Base-by-base conservation (phyloP, 108 stramenopile genomes). In the Nannochloropsis oceanica region DNA sequence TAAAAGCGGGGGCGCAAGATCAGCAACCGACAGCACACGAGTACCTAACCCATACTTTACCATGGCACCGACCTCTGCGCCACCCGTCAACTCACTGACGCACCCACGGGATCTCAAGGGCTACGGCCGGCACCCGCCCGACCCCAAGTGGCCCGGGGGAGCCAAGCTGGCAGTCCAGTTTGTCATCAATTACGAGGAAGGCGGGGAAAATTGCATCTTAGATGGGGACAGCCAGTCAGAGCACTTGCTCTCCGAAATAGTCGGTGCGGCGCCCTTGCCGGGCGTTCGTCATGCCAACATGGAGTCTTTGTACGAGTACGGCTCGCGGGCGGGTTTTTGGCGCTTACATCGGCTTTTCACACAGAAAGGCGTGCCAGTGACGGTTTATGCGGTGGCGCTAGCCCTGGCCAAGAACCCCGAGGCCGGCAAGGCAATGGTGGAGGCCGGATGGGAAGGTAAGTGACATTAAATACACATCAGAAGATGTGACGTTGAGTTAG, bases 181-280 rank as follows among this genome's bases (percentile, higher is more conserved):
- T 81, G 96, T 97, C 50, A 92, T 97, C 82, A 97, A 97, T 91
- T 97, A 96, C 89, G 96, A 97, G 90, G 96, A 97, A 83, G 96
- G 96, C 12, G 95, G 95, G 18, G 88, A 89, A 26, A 89, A 85
- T 34, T 87, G 86, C 80, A 27, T 88, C 80, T 84, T 88, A 20
- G 86, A 88, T 8, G 88, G 88, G 24, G 88, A 88, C 85, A 82
- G 80, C 10, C 80, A 87, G 43, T 87, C 86, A 12, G 96, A 97
- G 88, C 90, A 93, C 84, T 91, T 97, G 79, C 90, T 97, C 42
- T 92, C 93, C 26, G 96, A 97, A 86, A 95, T 95, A 84, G 93
- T 94, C 26, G 95, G 94, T 25, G 93, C 93, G 13, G n/a, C 86
- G 1, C 84, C 88, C 14, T 86, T 44, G 80, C 46, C 83, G 84